phyloP scores from a whole-genome alignment of 2,329 filamentous ascomycete species.

The Paecilomyces dactylethromorphus region DNA sequence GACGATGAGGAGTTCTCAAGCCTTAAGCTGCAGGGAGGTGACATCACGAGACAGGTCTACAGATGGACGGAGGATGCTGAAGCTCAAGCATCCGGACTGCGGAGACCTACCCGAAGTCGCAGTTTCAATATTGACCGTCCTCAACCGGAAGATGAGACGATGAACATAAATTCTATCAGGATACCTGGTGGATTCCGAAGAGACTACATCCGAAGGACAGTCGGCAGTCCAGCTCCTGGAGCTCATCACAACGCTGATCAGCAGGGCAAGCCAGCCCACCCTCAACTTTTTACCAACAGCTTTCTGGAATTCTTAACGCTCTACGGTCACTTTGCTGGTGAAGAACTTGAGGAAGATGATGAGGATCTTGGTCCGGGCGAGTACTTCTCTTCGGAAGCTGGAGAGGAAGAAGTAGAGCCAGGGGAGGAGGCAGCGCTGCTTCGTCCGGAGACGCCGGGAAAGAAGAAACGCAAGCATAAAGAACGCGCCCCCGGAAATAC shows the following conservation, averaged over 20 bases:
- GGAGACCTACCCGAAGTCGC: constrained; percentile 68
- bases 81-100: constrained; percentile 46
- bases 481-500: constrained; percentile 69
- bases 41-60: constrained; percentile 92
- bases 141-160: constrained; percentile 68
- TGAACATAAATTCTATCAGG: constrained; percentile 86
- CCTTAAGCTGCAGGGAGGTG: constrained; percentile 83
- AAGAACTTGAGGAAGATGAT: constrained; percentile 94
- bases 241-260: constrained; percentile 26
- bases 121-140: constrained; percentile 77
- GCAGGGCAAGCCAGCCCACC: constrained; percentile 29
- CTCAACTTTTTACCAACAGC: constrained; percentile 74
- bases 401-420: constrained; percentile 64
- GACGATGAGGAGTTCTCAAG: constrained; percentile 87
- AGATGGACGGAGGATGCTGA: constrained; percentile 91
- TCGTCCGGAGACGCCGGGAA: constrained; percentile 59
- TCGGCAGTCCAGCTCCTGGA: constrained; percentile 54
- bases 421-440: constrained; percentile 83
- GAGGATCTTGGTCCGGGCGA: constrained; percentile 81
- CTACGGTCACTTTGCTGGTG: constrained; percentile 95
- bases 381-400: constrained; percentile 77
- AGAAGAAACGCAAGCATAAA: constrained; percentile 69
- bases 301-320: constrained; percentile 94
- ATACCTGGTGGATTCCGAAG: constrained; percentile 89
- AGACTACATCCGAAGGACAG: constrained; percentile 75